Percentiles rank a stretch among this genome's conserved stretches.
Conservation (phyloP, 495 filamentous ascomycete species). For the Astrothelium macrocarpum region DNA sequence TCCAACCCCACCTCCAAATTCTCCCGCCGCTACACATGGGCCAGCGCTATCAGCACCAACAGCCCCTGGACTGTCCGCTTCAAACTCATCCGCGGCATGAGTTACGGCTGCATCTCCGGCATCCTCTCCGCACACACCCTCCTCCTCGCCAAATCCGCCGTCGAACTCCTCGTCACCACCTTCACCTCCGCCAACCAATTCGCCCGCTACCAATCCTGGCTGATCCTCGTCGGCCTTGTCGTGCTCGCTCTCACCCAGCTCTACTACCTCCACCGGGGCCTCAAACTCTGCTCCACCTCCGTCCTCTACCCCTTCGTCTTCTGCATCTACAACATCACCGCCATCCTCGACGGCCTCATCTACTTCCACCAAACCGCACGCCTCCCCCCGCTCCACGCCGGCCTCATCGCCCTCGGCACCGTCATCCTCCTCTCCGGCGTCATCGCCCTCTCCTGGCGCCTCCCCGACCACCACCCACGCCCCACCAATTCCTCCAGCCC, state of each 20-base stretch:
- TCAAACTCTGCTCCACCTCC: conserved; percentile 91
- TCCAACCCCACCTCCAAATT: conserved; percentile 42
- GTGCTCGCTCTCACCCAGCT: conserved; percentile 79
- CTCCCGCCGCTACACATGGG: background rate
- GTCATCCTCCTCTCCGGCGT: conserved; percentile 79
- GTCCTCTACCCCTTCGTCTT: conserved; percentile 97
- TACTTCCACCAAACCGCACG: conserved; percentile 87
- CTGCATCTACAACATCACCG: conserved; percentile 99
- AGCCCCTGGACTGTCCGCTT: conserved; percentile 39
- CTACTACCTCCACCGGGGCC: conserved; percentile 86
- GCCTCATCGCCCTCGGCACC: conserved; percentile 80
- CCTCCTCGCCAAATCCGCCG: conserved; percentile 90
- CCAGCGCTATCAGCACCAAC: background rate
- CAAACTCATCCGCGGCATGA: conserved; percentile 76
- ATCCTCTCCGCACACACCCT: conserved; percentile 90
- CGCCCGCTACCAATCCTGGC: conserved; percentile 94
- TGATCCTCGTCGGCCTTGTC: conserved; percentile 75
- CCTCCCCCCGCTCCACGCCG: conserved; percentile 62
- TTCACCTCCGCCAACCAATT: conserved; percentile 85
- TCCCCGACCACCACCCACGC: conserved; percentile 56
- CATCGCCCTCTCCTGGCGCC: conserved; percentile 84
- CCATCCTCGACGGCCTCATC: conserved; percentile 91
- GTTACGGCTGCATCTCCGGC: conserved; percentile 73
- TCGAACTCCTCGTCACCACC: conserved; percentile 91
- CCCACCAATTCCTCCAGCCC: conserved; percentile 18